Evolutionary conservation across 139 green algal genomes (phyloP).

Genomic region (Raphidocelis subcapitata): DNA sequence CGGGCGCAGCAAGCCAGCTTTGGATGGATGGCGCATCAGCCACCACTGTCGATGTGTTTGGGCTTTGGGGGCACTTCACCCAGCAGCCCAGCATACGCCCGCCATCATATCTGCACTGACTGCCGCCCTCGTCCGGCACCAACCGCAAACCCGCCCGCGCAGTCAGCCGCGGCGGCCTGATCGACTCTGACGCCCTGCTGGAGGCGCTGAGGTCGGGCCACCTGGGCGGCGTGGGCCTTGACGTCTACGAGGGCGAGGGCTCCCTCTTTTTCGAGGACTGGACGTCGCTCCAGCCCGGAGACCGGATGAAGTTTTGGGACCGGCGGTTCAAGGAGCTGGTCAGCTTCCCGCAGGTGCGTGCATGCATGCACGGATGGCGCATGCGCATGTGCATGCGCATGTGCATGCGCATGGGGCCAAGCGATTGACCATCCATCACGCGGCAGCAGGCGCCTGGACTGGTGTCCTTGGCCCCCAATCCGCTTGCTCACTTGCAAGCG

Average conservation of each 20-base stretch:
- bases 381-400: neutral
- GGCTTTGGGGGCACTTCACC: too few relatives aligned
- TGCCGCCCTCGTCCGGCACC: too few relatives aligned
- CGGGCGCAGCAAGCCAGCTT: too few relatives aligned
- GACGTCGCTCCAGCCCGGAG: neutral
- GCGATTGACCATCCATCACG: too few relatives aligned
- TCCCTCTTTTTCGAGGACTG: too few relatives aligned
- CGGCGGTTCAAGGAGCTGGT: slow-evolving; percentile 50
- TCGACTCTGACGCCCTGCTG: slow-evolving; percentile 71
- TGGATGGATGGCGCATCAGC: too few relatives aligned
- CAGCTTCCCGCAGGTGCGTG: slow-evolving; percentile 43
- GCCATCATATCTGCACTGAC: too few relatives aligned
- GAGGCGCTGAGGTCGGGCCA: slow-evolving; percentile 54
- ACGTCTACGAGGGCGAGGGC: slow-evolving; percentile 66
- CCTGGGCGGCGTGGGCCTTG: slow-evolving; percentile 54
- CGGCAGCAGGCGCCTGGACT: too few relatives aligned
- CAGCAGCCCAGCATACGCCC: too few relatives aligned
- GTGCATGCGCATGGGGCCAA: neutral
- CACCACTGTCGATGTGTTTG: too few relatives aligned
- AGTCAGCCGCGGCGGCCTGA: slow-evolving; percentile 63
- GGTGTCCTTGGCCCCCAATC: too few relatives aligned
- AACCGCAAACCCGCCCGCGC: slow-evolving; percentile 19
- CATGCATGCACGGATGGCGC: neutral
- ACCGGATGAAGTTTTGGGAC: slow-evolving; percentile 59
- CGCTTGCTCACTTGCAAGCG: too few relatives aligned